Evolutionary conservation across 495 filamentous ascomycete species (phyloP).

Genomic region (Saxophila tyrrhenica): DNA sequence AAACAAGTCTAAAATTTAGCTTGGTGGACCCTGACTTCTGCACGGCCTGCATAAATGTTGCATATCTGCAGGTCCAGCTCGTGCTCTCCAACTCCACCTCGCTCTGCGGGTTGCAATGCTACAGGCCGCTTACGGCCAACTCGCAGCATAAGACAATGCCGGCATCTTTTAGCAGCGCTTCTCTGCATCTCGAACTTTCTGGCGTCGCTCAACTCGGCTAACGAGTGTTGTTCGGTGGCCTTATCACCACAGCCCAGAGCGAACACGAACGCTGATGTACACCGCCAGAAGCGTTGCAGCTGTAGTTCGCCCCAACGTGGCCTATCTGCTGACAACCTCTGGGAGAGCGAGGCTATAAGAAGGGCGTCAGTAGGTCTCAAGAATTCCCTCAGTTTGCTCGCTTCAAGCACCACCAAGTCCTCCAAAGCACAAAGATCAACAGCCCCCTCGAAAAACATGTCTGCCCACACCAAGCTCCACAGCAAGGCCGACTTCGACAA

Average conservation of each 20-base stretch:
- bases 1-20: no score
- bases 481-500: constrained; percentile 22
- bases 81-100: not conserved
- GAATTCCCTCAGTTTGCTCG: not conserved
- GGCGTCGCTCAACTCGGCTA: not conserved
- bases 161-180: not conserved
- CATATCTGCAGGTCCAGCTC: not conserved
- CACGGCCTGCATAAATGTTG: no score
- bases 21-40: not conserved
- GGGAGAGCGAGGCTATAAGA: not conserved
- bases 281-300: constrained; percentile 1
- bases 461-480: constrained; percentile 21
- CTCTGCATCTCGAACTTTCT: not conserved
- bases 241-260: not conserved
- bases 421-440: not conserved
- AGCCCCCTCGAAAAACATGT: not conserved
- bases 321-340: not conserved
- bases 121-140: not conserved
- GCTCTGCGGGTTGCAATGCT: not conserved
- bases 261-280: not conserved
- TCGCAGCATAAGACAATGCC: not conserved
- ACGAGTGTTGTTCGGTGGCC: not conserved
- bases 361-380: not conserved
- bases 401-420: no score
- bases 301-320: not conserved